Percentiles rank a stretch among this genome's conserved stretches.
Evolutionary conservation across 306 rosid genomes (phyloP).

Genomic region (Cyclanthera cordifolia): DNA sequence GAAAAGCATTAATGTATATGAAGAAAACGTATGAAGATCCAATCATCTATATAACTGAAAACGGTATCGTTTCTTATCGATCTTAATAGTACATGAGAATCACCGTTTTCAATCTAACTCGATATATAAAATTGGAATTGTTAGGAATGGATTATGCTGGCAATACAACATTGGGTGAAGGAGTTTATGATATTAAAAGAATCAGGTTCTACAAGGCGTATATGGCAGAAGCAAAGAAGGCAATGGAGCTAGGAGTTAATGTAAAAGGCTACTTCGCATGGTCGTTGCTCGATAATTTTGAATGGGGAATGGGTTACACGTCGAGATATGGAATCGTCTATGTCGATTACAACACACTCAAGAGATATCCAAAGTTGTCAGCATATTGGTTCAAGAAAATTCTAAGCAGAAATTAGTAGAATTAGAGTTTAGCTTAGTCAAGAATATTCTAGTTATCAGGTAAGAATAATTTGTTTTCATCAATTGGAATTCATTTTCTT

Average conservation of each 20-base stretch:
- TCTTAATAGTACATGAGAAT: not conserved
- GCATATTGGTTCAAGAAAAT: constrained; percentile 73
- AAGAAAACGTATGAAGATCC: constrained; percentile 68
- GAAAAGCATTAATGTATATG: constrained; percentile 52
- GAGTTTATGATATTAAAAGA: constrained; percentile 53
- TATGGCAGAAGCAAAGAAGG: constrained; percentile 52
- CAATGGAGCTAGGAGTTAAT: constrained; percentile 60
- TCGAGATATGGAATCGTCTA: constrained; percentile 77
- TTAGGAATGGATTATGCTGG: constrained; percentile 76
- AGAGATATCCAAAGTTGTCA: constrained; percentile 71
- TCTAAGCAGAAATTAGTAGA: constrained; percentile 28
- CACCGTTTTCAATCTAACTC: not conserved
- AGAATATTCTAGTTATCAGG: no score
- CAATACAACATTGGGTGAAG: constrained; percentile 32
- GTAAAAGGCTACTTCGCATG: constrained; percentile 41
- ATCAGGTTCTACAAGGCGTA: constrained; percentile 49
- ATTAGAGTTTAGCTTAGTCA: constrained; percentile 4
- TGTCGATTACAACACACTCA: constrained; percentile 62
- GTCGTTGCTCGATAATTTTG: constrained; percentile 44
- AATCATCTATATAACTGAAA: constrained; percentile 55
- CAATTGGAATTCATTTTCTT: no score
- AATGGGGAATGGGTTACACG: constrained; percentile 71
- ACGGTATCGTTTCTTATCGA: constrained; percentile 29
- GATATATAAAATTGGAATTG: not conserved
- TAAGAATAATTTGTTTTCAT: not conserved